These are phyloP conservation scores for Verticillium klebahnii DNA, from an alignment of 2,329 filamentous ascomycete genomes.

Conservation along the genomic window DNA sequence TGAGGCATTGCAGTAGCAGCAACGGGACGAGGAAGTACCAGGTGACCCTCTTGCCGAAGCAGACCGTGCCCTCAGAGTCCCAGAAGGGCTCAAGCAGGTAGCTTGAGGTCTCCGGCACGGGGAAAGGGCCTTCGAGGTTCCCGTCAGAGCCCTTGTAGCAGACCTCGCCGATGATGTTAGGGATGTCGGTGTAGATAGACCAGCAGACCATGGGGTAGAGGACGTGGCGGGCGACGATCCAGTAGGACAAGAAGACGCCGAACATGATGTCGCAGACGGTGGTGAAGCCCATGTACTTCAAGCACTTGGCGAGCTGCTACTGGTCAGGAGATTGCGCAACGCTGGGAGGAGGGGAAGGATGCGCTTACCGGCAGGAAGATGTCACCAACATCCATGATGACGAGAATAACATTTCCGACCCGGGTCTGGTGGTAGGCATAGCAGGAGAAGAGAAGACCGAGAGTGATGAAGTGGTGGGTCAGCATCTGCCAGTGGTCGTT, in stretches of 20 bases:
- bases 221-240: slow-evolving; percentile 79
- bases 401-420: slow-evolving; percentile 83
- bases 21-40: slow-evolving; percentile 75
- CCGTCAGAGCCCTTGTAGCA: slow-evolving; percentile 63
- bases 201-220: slow-evolving; percentile 76
- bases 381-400: slow-evolving; percentile 92
- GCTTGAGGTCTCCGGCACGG: slow-evolving; percentile 42
- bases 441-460: slow-evolving; percentile 70
- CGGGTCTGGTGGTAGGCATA: slow-evolving; percentile 86
- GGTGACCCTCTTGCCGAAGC: slow-evolving; percentile 71
- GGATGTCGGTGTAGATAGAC: slow-evolving; percentile 69
- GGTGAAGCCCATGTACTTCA: slow-evolving; percentile 81
- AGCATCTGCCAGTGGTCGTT: slow-evolving; percentile 98
- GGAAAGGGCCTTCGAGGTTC: slow-evolving; percentile 49
- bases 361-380: slow-evolving; percentile 73
- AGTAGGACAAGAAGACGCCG: slow-evolving; percentile 77
- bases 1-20: slow-evolving; percentile 72
- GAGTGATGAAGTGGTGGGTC: slow-evolving; percentile 88
- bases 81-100: slow-evolving; percentile 73
- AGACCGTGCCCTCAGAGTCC: slow-evolving; percentile 68
- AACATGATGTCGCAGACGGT: slow-evolving; percentile 78
- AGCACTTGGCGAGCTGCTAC: slow-evolving; percentile 75
- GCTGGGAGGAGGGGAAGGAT: slow-evolving; percentile 8
- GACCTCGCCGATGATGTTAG: slow-evolving; percentile 57
- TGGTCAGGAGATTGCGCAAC: not conserved